Evolutionary conservation across 108 stramenopile species (phyloP).

Genomic region (Fistulifera solaris): DNA sequence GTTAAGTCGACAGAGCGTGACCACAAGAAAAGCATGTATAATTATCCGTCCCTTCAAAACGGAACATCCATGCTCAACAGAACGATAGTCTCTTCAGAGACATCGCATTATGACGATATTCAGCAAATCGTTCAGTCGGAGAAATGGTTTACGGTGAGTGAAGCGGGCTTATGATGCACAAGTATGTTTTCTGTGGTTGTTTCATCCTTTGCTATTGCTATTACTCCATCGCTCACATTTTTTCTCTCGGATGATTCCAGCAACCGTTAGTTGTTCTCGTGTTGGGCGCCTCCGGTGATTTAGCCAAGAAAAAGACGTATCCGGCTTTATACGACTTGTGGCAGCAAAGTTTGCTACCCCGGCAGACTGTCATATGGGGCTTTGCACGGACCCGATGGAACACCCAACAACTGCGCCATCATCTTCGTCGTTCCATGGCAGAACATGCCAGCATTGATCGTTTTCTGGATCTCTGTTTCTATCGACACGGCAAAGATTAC

Average conservation of each 20-base stretch:
- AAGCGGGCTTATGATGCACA: too few species aligned
- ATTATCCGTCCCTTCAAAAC: too few species aligned
- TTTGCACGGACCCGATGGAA: constrained; percentile 81
- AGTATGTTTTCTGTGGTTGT: too few species aligned
- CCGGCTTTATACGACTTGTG: constrained; percentile 87
- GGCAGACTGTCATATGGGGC: constrained; percentile 69
- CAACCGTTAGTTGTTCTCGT: constrained; percentile 59
- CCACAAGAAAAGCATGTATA: too few species aligned
- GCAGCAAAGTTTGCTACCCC: constrained; percentile 57
- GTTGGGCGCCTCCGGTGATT: constrained; percentile 89
- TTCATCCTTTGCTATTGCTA: constrained; percentile 1
- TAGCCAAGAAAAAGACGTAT: constrained; percentile 97
- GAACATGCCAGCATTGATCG: constrained; percentile 31
- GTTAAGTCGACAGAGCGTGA: too few species aligned
- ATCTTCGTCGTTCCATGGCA: constrained; percentile 36
- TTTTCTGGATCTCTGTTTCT: constrained; percentile 76
- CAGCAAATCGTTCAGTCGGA: constrained; percentile 3
- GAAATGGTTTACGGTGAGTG: not conserved
- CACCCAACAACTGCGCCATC: constrained; percentile 65
- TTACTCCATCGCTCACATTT: not conserved
- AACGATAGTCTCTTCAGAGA: too few species aligned
- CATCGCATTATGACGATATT: too few species aligned
- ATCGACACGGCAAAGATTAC: constrained; percentile 74
- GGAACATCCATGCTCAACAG: too few species aligned
- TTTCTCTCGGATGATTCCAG: too few species aligned